Conservation (phyloP, 78 protist species). For the Pigoraptor vietnamica region DNA sequence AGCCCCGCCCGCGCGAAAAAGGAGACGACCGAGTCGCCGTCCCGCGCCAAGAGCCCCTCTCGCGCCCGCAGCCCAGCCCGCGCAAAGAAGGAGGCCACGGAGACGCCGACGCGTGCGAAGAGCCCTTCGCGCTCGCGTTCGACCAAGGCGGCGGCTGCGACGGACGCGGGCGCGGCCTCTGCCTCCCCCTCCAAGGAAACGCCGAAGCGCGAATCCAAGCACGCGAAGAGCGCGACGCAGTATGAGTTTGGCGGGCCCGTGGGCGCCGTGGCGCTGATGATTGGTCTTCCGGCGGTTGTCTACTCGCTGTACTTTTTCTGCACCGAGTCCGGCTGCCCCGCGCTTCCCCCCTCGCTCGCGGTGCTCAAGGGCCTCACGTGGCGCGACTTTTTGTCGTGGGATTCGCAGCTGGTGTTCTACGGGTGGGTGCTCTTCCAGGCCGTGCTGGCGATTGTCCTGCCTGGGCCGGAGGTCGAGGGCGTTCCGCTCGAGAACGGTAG, state of each 20-base stretch:
- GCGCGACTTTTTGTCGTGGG: not conserved
- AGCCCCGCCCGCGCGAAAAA: no score
- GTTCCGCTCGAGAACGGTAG: not conserved
- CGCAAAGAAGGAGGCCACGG: no score
- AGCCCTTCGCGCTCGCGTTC: no score
- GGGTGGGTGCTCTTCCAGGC: conserved; percentile 29
- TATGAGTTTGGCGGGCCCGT: conserved; percentile 47
- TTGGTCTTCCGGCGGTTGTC: conserved; percentile 26
- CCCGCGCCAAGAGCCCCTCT: no score
- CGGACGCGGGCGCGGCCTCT: no score
- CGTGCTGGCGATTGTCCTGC: not conserved
- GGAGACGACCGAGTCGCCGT: no score
- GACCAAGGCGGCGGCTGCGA: no score
- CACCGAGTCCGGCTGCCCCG: not conserved
- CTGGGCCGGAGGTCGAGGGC: conserved; percentile 14
- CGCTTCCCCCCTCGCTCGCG: not conserved
- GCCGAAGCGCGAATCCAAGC: no score
- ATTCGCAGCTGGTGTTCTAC: not conserved
- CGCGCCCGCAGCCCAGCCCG: no score
- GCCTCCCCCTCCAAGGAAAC: no score
- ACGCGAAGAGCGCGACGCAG: not conserved
- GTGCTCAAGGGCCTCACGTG: not conserved
- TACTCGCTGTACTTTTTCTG: not conserved
- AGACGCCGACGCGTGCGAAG: no score
- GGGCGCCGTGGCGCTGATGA: conserved; percentile 20